Base-by-base conservation (phyloP, 306 rosid genomes). In the Begonia loranthoides region DNA sequence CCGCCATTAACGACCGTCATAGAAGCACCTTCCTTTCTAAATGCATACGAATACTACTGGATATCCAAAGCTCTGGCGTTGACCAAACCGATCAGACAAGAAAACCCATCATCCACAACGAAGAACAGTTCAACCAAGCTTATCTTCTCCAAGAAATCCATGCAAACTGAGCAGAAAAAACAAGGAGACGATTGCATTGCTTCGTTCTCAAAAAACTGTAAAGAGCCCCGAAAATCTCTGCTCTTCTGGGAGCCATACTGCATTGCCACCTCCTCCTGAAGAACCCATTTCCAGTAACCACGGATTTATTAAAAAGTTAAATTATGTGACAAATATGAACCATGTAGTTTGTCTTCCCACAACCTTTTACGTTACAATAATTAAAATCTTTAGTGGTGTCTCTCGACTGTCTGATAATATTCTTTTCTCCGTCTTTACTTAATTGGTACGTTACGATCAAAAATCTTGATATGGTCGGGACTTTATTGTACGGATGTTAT, bases 11-110 rank as follows among this genome's bases (percentile, higher is more conserved):
- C 65, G 8, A 44, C 64, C 0, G n/a, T 74, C 1, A 60, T 71
- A 2, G 24, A 73, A 1, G 41, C 80, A 0, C 73, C 64, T 0
- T 41, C 60, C 36, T 83, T 81, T 45, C 63, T 85, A 47, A 86
- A 90, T 67, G 62, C 73, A 5, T 82, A 78, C 59, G 92, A 86
- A 16, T 77, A 76, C 70, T 80, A 74, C 50, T 86, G 95, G 95
- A 70, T 70, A 45, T 10, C 80, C 57, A 74, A 75, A 24, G 65
- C 81, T 54, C 15, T 17, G 15, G 52, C 51, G 66, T 61, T 38
- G 36, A 28, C 53, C 12, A 55, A 63, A 43, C 65, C 65, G 22
- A 67, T 54, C 12, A 44, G 60, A 9, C 64, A 64, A 16, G 73
- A 76, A 49, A 22, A 56, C 14, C 33, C 43, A 17, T 19, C 46